Percentiles rank a stretch among this genome's conserved stretches.
Conservation (phyloP, 768 basidiomycete genomes). For the Lenzites betulinus region DNA sequence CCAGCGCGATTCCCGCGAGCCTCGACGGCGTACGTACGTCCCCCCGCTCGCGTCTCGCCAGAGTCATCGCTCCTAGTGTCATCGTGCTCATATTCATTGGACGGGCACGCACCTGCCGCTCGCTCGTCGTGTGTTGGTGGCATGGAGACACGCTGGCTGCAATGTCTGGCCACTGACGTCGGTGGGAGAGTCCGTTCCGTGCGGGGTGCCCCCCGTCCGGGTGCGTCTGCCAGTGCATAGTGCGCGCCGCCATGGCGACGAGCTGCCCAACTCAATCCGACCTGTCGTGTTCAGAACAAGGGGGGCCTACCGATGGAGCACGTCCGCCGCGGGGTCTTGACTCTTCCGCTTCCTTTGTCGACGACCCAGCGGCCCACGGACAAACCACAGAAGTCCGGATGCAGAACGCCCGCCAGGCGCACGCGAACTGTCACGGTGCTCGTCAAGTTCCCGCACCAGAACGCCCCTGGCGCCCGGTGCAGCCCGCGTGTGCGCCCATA, state of each 20-base stretch:
- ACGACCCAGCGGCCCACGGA: not conserved
- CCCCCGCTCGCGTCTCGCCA: conserved; percentile 1
- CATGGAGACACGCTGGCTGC: conserved; percentile 16
- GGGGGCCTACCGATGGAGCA: not conserved
- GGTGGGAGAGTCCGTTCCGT: conserved; percentile 16
- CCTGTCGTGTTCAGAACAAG: not conserved
- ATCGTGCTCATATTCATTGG: not conserved
- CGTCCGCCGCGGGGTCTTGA: not conserved
- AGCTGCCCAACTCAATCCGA: not conserved
- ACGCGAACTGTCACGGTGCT: not conserved
- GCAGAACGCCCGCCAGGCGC: not conserved
- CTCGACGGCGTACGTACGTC: conserved; percentile 2
- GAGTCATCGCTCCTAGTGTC: not conserved
- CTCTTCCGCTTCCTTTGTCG: not conserved
- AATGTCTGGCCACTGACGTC: conserved; percentile 7
- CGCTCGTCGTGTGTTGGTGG: conserved; percentile 17
- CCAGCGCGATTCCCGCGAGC: conserved; percentile 20
- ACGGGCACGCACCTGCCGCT: conserved; percentile 2
- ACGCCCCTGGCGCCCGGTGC: not conserved
- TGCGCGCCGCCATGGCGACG: conserved; percentile 6
- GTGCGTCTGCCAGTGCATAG: too few species aligned
- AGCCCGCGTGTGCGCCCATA: not conserved
- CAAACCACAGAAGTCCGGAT: not conserved
- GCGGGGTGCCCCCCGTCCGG: conserved; percentile 9
- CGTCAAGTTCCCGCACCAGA: too few species aligned